Evolutionary conservation across 306 rosid species (phyloP).

Genomic region (Citrullus colocynthis): DNA sequence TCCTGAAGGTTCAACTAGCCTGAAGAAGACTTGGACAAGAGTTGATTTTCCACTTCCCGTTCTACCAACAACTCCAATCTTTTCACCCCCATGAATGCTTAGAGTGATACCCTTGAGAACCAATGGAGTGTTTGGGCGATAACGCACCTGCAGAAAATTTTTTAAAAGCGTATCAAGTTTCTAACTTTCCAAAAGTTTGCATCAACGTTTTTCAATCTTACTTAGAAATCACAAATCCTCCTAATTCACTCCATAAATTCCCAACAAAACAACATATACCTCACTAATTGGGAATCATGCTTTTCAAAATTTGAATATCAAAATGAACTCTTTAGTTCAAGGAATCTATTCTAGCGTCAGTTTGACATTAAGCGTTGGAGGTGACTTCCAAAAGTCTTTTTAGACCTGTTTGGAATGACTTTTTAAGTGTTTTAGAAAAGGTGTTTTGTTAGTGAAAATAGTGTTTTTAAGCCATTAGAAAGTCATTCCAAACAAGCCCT

Average conservation of each 20-base stretch:
- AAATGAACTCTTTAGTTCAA: neutral
- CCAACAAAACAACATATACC: neutral
- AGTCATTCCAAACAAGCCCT: neutral
- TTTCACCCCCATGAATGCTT: conserved; percentile 78
- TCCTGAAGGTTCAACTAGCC: conserved; percentile 90
- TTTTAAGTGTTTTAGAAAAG: too few relatives aligned
- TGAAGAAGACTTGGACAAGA: conserved; percentile 78
- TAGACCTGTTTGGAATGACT: neutral
- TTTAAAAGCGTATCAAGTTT: neutral
- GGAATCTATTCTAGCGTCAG: neutral
- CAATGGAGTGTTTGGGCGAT: conserved; percentile 82
- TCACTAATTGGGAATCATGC: neutral
- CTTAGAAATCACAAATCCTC: neutral
- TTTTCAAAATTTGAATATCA: neutral
- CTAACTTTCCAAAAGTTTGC: neutral
- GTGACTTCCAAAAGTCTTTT: neutral
- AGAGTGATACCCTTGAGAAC: conserved; percentile 80
- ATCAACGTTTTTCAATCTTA: neutral
- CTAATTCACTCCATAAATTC: neutral
- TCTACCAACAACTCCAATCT: conserved; percentile 88
- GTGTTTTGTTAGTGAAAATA: too few relatives aligned
- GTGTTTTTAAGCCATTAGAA: neutral
- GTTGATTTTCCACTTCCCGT: conserved; percentile 96
- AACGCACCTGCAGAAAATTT: conserved; percentile 50
- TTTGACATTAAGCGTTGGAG: neutral